Base-by-base conservation (phyloP, 352 stramenopile species). In the Thraustochytrium striatum region DNA sequence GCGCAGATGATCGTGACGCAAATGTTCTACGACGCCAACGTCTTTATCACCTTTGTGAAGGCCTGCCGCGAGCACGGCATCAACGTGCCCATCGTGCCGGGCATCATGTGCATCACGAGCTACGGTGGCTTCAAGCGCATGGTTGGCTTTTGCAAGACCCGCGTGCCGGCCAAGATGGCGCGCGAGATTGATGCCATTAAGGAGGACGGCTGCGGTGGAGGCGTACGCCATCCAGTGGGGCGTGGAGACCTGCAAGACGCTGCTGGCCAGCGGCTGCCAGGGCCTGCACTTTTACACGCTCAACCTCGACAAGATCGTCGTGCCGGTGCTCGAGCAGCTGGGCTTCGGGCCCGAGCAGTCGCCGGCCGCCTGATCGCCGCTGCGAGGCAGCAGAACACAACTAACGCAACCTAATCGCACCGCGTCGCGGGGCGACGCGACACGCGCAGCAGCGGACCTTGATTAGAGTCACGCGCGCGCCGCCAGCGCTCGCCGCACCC, bases 71-170 rank as follows among this genome's bases (percentile, higher is more conserved):
- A 83, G 3, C 88, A 84, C 38, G 95, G 94, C 57, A 98, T 99
- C 81, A 91, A 88, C 1, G 90, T 91, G 43, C 96, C 95, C 8
- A 94, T 99, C 82, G 91, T 99, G 39, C 97, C 97, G 1, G 97
- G 97, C 33, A 93, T 99, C 83, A 99, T 99, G 95, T 97, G 95
- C 44, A 98, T 99, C 84, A 97, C 98, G 83, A 96, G 92, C 72
- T 98, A 97, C 84, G 88, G 89, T 53, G 95, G 95, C 47, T 99
- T 98, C 84, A 89, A 94, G 82, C 96, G 96, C 81, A 99, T 99
- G 96, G 98, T 92, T 28, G 93, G 92, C 85, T 98, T 97, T 83
- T 99, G 97, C 86, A 97, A 98, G 86, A 98, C 94, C 9, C 89
- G 89, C 43, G 95, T 99, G 65, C 94, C 95, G 0, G 84, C 90